These are phyloP conservation scores for Boletus sp. DNA, from an alignment of 1,284 basidiomycete genomes.

Conservation along the genomic window DNA sequence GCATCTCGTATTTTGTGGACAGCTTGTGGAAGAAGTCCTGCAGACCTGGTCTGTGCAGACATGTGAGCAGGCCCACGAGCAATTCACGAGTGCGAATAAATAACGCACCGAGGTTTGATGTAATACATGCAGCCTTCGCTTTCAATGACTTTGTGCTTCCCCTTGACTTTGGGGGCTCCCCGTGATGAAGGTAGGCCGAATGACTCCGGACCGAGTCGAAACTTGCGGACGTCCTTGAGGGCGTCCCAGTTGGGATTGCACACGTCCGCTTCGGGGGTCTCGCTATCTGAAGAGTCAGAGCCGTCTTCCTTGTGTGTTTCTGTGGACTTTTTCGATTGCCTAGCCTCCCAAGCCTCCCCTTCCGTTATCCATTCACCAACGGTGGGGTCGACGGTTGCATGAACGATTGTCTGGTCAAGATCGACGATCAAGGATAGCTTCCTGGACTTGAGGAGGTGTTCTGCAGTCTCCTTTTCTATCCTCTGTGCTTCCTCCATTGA, in stretches of 20 bases:
- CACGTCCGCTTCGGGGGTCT: slow-evolving; percentile 44
- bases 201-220: slow-evolving; percentile 80
- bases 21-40: slow-evolving; percentile 70
- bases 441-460: slow-evolving; percentile 69
- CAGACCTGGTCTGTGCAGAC: slow-evolving; percentile 74
- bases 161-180: slow-evolving; percentile 36
- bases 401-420: slow-evolving; percentile 97
- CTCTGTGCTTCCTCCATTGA: slow-evolving; percentile 84
- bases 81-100: slow-evolving; percentile 5
- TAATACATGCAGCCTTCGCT: slow-evolving; percentile 91
- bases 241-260: slow-evolving; percentile 89
- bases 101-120: slow-evolving; percentile 85
- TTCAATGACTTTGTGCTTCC: slow-evolving; percentile 59
- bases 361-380: slow-evolving; percentile 96
- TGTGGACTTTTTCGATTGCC: slow-evolving; percentile 37
- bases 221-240: slow-evolving; percentile 84
- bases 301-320: slow-evolving; percentile 27
- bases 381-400: slow-evolving; percentile 97
- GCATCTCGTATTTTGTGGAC: slow-evolving; percentile 89
- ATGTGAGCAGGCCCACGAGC: slow-evolving; percentile 11
- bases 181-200: slow-evolving; percentile 46
- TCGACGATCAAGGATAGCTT: slow-evolving; percentile 96
- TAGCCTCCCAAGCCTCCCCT: slow-evolving; percentile 69
- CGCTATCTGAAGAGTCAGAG: slow-evolving; percentile 38
- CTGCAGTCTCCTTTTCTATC: slow-evolving; percentile 79